phyloP scores from a whole-genome alignment of 441 rosid genomes.

The Adansonia rubrostipa region DNA sequence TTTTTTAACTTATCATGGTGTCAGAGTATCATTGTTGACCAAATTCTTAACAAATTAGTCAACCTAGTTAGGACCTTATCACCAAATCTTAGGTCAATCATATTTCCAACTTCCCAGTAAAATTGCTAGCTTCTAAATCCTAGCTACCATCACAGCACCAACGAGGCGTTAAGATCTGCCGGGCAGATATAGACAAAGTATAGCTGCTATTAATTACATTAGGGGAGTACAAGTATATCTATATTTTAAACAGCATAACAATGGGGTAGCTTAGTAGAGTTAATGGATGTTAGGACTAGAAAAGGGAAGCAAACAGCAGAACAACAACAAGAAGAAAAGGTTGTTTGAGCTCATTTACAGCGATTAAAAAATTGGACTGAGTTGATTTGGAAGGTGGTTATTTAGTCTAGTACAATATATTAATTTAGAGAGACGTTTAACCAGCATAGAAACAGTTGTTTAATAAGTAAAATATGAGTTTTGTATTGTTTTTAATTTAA shows the following conservation, averaged over 20 bases:
- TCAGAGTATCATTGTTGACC: background rate
- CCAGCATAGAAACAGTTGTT: too few species aligned
- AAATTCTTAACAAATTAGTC: background rate
- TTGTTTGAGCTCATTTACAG: too few species aligned
- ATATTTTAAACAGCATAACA: background rate
- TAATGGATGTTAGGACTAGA: background rate
- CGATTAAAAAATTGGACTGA: too few species aligned
- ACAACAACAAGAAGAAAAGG: too few species aligned
- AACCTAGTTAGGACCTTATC: background rate
- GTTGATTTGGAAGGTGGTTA: too few species aligned
- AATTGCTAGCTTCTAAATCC: background rate
- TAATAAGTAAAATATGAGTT: too few species aligned
- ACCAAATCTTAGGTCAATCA: background rate
- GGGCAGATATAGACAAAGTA: background rate
- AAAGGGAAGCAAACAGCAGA: too few species aligned
- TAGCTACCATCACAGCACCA: background rate
- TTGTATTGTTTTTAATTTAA: too few species aligned
- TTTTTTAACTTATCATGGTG: too few species aligned
- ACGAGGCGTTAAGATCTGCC: background rate
- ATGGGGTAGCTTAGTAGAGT: background rate
- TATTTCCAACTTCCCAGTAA: background rate
- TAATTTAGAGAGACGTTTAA: too few species aligned
- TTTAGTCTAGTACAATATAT: too few species aligned
- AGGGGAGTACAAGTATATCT: background rate
- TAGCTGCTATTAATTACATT: background rate